These are phyloP conservation scores for Thecamonas trahens DNA, from an alignment of 78 protist species.

Conservation along the genomic window DNA sequence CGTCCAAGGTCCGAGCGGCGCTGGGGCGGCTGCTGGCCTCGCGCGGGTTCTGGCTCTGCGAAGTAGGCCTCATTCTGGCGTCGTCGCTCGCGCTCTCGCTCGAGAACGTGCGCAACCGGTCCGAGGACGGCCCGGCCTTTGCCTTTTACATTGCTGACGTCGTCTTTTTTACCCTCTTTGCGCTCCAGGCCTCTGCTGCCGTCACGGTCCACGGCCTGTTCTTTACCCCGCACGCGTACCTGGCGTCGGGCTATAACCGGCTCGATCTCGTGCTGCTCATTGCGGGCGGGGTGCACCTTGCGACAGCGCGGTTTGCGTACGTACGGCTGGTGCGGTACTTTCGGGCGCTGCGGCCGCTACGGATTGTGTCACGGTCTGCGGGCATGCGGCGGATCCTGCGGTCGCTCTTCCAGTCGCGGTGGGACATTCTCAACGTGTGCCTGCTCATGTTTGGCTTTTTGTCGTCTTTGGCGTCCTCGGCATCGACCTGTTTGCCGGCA, in stretches of 20 bases:
- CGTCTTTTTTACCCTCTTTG: neutral
- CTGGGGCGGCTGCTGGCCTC: too few species aligned
- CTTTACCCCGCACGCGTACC: neutral
- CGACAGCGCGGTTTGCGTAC: neutral
- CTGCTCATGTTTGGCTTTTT: slow-evolving; percentile 3
- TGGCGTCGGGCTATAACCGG: neutral
- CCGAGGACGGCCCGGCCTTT: too few species aligned
- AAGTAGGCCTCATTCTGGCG: too few species aligned
- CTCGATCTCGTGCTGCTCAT: slow-evolving; percentile 15
- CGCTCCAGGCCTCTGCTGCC: slow-evolving; percentile 13
- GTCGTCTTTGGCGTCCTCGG: slow-evolving; percentile 39
- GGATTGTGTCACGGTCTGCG: neutral
- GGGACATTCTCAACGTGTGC: slow-evolving; percentile 7
- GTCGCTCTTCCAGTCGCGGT: neutral
- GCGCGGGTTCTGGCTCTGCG: too few species aligned
- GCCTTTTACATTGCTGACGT: neutral
- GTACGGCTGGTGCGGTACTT: neutral
- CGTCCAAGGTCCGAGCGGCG: too few species aligned
- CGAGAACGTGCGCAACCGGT: too few species aligned
- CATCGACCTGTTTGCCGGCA: slow-evolving; percentile 30
- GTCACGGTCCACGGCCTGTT: slow-evolving; percentile 3
- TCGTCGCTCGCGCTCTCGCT: too few species aligned
- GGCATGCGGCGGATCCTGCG: slow-evolving; percentile 19
- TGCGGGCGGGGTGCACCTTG: neutral
- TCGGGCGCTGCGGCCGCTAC: neutral